Evolutionary conservation across 2,329 filamentous ascomycete species (phyloP), one percentile per base, ranked within the genome.

Genomic region (Cercospora sesami): DNA sequence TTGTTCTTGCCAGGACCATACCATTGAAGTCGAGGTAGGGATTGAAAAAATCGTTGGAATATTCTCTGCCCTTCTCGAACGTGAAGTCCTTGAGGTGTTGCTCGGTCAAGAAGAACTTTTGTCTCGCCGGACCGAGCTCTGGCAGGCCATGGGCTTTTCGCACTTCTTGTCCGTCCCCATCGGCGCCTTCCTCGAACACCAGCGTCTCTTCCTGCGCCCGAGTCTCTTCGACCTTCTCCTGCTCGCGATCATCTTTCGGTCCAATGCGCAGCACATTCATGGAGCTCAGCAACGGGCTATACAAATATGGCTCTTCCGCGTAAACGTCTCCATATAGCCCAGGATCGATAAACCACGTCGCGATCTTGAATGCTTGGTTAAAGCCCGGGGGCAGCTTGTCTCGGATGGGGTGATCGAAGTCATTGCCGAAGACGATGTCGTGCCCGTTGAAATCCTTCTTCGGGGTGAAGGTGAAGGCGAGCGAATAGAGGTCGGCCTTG

Each of bases 341-440:
- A 0, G 94, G 94, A 77, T 99, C 94, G 60, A 98, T 90, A 82
- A 89, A 91, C 91, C 92, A 96, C 74, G 91, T 92, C 30, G 96
- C 92, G 53, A 97, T 90, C 63, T 88, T 89, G 80, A 97, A 88
- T 0, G 93, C 94, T 9, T 92, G 90, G 76, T 88, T 88, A 80
- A 97, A 96, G 0, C 94, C 93, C 0, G 92, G 92, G 0, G 95
- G 94, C 1, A 99, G 83, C 16, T 89, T 87, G 77, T 97, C 91
- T 31, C 93, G 87, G 73, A 99, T 95, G 0, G 95, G 92, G 61
- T 91, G 87, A 76, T 97, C 94, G 78, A 98, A 97, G 83, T 97
- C 93, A 79, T 98, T 98, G 51, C 94, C 95, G 74, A 97, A 97
- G 64, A 97, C 89, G 2, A 99, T 84, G 70, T 96, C 89, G 28